Base-by-base conservation (phyloP, 192 early-diverging fungal species). In the Dissophora globulifera region DNA sequence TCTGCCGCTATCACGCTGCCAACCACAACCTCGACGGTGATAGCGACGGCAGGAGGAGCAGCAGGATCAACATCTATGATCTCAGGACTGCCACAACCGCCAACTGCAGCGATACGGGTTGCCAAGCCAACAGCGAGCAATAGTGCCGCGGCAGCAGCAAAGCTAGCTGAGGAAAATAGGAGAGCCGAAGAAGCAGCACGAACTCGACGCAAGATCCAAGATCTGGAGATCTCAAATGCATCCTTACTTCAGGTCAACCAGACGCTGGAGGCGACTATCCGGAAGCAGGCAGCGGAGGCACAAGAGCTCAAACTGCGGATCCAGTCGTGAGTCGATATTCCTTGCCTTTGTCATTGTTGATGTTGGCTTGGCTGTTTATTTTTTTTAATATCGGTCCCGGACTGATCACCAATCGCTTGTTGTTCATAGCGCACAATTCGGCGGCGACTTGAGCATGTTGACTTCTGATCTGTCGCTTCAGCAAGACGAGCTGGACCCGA, bases 141-240 rank as follows among this genome's bases (percentile, higher is more conserved):
- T 19, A 22, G 19, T 10, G 54, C 46, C 2, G 69, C 69, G 0
- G 60, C 69, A 27, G 60, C 69, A 40, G 60, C 33, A 5, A 71
- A 71, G 17, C 35, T 42, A 11, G 69, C 58, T 50, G 69, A 62
- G 22, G 69, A 76, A 23, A 76, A 50, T 31, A 31, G 72, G n/a
- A 40, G 64, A 30, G 15, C 41, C 19, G 72, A 61, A 11, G 72
- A 76, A 27, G 72, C 63, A 13, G 72, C 72, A 7, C 38, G 72
- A 15, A 76, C 67, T 26, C 49, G 72, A 2, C 66, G 76, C 20
- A 69, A 84, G 79, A 83, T 85, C 69, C 71, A 62, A 26, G 84
- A 87, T 74, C 78, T 87, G 33, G 86, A 87, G 62, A 84, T 87
- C 25, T 85, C 86, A 1, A 87, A 84, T 26, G 51, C 81, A 17